Evolutionary conservation across 345 rosid genomes (phyloP).

Genomic region (Pistacia vera): DNA sequence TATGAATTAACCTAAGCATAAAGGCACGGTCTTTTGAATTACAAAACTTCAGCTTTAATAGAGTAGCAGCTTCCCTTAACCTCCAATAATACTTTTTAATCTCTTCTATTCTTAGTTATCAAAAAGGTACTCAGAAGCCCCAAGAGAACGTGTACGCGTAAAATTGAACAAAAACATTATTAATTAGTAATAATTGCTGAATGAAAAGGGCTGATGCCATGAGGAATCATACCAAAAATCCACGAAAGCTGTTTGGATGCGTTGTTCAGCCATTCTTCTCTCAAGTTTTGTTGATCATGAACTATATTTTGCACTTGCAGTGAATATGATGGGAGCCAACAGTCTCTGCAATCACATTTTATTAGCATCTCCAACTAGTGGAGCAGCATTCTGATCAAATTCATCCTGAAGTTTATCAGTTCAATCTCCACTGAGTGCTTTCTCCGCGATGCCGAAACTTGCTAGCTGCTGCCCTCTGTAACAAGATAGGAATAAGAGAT

Average conservation of each 20-base stretch:
- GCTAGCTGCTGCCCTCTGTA: conserved; percentile 51
- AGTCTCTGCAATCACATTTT: conserved; percentile 36
- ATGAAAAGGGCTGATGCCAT: conserved; percentile 2
- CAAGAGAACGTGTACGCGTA: neutral
- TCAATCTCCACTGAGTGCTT: conserved; percentile 66
- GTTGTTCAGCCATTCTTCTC: conserved; percentile 67
- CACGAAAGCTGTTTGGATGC: conserved; percentile 95
- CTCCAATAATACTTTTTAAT: neutral
- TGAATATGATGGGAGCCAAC: conserved; percentile 59
- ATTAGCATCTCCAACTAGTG: conserved; percentile 38
- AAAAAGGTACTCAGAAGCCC: neutral
- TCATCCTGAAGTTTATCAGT: conserved; percentile 54
- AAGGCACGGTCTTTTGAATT: neutral
- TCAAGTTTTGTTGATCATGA: conserved; percentile 39
- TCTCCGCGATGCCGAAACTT: conserved; percentile 64
- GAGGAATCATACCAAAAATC: conserved; percentile 71
- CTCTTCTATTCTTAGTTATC: neutral
- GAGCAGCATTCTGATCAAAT: conserved; percentile 35
- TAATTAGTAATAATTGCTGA: neutral
- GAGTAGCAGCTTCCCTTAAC: neutral
- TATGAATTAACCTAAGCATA: neutral
- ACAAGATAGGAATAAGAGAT: conserved; percentile 19
- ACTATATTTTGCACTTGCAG: conserved; percentile 46
- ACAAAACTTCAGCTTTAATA: neutral
- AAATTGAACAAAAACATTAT: neutral